Percentiles rank a stretch among this genome's conserved stretches.
These are phyloP conservation scores for Hordeum pubiflorum DNA, from an alignment of 202 grass and related monocot species.

Conservation along the genomic window DNA sequence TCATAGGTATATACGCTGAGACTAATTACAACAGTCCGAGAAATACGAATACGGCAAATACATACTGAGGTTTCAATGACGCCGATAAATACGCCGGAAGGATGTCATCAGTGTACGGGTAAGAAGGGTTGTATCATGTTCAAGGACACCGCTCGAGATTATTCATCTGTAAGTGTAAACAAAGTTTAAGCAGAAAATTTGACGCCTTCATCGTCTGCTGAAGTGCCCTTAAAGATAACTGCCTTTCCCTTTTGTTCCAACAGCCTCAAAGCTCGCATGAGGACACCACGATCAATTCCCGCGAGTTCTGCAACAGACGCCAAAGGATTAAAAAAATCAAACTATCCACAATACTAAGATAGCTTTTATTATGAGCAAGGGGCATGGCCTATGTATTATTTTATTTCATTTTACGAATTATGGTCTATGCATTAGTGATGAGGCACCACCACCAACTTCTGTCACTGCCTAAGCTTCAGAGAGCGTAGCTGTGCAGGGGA, in stretches of 20 bases:
- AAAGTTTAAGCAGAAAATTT: slow-evolving; percentile 68
- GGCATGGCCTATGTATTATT: background rate
- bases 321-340: background rate
- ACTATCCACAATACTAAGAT: background rate
- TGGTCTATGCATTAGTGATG: background rate
- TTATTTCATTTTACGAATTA: too few species aligned
- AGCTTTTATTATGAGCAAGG: background rate
- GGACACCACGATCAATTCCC: slow-evolving; percentile 83
- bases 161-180: background rate
- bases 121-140: background rate
- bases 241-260: slow-evolving; percentile 89
- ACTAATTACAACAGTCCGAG: background rate
- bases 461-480: background rate
- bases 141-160: background rate
- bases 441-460: background rate
- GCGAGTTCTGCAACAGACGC: slow-evolving; percentile 60
- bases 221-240: slow-evolving; percentile 81
- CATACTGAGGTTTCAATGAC: background rate
- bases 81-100: background rate
- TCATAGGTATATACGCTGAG: background rate
- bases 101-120: background rate
- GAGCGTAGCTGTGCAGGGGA: too few species aligned
- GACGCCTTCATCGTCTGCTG: slow-evolving; percentile 82
- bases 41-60: background rate
- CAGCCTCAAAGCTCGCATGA: slow-evolving; percentile 65